phyloP scores from a whole-genome alignment of 768 basidiomycete genomes.

The Agrocybe pediades region DNA sequence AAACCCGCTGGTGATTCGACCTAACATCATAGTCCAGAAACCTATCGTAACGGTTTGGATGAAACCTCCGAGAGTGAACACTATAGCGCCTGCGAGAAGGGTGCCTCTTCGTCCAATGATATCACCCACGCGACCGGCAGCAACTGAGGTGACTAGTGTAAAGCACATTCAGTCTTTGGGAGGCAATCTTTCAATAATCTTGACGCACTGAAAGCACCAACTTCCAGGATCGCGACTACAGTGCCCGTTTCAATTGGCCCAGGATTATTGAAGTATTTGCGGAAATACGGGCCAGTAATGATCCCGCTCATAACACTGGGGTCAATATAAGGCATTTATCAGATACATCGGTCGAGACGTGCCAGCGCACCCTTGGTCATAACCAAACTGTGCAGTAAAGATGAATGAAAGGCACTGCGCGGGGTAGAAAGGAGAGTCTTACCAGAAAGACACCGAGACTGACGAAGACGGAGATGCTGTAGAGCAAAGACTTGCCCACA shows the following conservation, averaged over 20 bases:
- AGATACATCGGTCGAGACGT: neutral
- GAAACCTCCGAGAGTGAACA: conserved; percentile 86
- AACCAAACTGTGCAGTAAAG: conserved; percentile 59
- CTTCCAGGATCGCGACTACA: conserved; percentile 93
- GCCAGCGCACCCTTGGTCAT: conserved; percentile 77
- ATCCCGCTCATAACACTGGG: conserved; percentile 87
- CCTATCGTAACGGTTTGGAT: conserved; percentile 84
- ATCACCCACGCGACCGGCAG: conserved; percentile 89
- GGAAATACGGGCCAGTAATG: conserved; percentile 86
- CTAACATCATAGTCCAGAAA: conserved; percentile 80
- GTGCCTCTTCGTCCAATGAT: conserved; percentile 84
- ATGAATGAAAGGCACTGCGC: neutral
- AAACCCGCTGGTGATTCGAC: conserved; percentile 81
- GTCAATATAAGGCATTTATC: neutral
- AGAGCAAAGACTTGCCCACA: conserved; percentile 78
- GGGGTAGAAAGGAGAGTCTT: conserved; percentile 28
- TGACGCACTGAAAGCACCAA: conserved; percentile 83
- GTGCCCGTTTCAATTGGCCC: conserved; percentile 78
- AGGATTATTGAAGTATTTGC: conserved; percentile 80
- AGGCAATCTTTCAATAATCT: neutral
- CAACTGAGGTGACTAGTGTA: conserved; percentile 77
- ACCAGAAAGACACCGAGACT: conserved; percentile 88
- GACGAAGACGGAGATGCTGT: conserved; percentile 78
- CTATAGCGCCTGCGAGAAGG: conserved; percentile 76
- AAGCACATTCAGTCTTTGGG: neutral